Conservation (phyloP, 495 filamentous ascomycete genomes). For the Aspergillus wentii region DNA sequence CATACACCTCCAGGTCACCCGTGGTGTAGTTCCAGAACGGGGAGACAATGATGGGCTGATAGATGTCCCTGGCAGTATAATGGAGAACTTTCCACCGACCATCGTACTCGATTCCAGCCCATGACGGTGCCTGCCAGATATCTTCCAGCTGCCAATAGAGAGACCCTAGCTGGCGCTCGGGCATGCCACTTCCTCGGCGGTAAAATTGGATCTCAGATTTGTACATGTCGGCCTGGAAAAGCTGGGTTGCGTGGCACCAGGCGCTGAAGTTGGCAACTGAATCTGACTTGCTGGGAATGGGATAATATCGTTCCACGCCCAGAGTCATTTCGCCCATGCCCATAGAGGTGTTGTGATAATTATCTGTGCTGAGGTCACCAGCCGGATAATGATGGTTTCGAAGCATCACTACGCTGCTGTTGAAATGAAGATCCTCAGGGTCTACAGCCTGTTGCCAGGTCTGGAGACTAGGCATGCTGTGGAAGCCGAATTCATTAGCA, state of each 20-base stretch:
- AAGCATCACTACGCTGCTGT: conserved; percentile 53
- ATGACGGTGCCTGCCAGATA: conserved; percentile 65
- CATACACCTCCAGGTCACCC: conserved; percentile 53
- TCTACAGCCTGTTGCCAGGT: conserved; percentile 55
- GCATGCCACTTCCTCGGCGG: conserved; percentile 55
- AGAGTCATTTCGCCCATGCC: conserved; percentile 64
- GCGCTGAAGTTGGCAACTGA: conserved; percentile 60
- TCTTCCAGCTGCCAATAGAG: conserved; percentile 70
- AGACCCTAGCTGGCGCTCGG: conserved; percentile 56
- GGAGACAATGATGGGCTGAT: conserved; percentile 54
- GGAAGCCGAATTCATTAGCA: conserved; percentile 63
- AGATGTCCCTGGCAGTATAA: conserved; percentile 56
- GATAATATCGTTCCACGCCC: conserved; percentile 57
- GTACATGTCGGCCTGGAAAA: conserved; percentile 67
- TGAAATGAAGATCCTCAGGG: conserved; percentile 51
- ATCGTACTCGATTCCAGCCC: conserved; percentile 60
- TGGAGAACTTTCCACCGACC: conserved; percentile 65
- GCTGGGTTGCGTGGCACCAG: conserved; percentile 63
- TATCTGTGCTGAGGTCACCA: conserved; percentile 33
- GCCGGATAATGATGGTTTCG: conserved; percentile 64
- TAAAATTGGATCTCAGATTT: conserved; percentile 62
- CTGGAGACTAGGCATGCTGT: conserved; percentile 61
- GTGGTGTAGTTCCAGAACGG: conserved; percentile 56
- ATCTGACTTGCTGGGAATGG: conserved; percentile 53
- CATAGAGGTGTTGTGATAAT: conserved; percentile 28